Base-by-base conservation (phyloP, 2,329 filamentous ascomycete genomes). In the Xylariaceae sp. region DNA sequence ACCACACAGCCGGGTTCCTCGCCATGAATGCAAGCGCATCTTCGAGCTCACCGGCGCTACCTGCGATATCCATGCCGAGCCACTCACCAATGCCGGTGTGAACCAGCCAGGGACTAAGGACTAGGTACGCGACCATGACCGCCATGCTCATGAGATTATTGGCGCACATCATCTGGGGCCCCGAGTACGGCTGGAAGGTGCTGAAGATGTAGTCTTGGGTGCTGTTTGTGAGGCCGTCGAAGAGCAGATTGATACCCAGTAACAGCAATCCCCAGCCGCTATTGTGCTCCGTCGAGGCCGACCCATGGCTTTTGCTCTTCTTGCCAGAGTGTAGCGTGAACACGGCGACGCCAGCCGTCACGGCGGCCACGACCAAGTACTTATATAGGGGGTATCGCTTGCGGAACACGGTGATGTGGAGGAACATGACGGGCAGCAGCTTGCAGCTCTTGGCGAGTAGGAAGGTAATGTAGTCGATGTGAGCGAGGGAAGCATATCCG, bases 161-260 rank as follows among this genome's bases (percentile, higher is more conserved):
- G 37, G 92, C 92, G 69, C 92, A 95, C 94, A 99, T 99, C 94
- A 99, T 99, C 80, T 99, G 94, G 55, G 92, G 91, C 9, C 94
- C 94, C 2, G 84, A 83, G 70, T 94, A 96, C 13, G 86, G 85
- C 60, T 83, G 84, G 73, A 91, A 95, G 6, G 83, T 79, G 59
- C 74, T 73, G 70, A 97, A 96, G 70, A 99, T 90, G 71, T 96
- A 86, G 72, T 99, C 94, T 77, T 99, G 94, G 2, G 92, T 96
- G 50, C 87, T 91, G 72, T 99, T 99, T 55, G 92, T 97, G 50
- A 99, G 79, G 60, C 94, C 94, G 70, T 99, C 94, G 65, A 99
- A 94, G 18, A 99, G 81, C 48, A 99, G 78, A 71, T 99, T 99
- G 67, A 97, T 85, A 42, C 81, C 83, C 1, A 99, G 80, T 44